Base-by-base conservation (phyloP, 495 filamentous ascomycete genomes). In the Penicillium desertorum region DNA sequence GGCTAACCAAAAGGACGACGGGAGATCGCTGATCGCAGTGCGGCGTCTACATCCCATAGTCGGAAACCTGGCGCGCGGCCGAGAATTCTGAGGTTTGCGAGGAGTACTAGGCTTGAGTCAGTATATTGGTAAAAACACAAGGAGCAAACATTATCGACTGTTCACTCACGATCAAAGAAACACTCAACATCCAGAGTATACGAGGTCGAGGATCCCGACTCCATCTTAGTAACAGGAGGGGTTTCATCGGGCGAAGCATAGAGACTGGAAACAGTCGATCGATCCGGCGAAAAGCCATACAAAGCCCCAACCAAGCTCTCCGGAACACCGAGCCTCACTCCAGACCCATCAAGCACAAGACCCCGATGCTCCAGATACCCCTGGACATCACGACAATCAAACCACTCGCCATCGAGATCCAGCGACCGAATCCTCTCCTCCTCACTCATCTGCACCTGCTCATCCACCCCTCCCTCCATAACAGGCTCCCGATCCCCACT, bases 31-130 rank as follows among this genome's bases (percentile, higher is more conserved):
- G 57, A 22, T 43, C 64, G 59, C 6, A 71, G 45, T 11, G 68
- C 68, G 19, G 57, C 54, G 14, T 71, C 68, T 1, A 71, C 68
- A 52, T 71, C 65, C 34, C 51, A 59, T 0, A 57, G 17, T 16
- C 63, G 59, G 52, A 68, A 71, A 0, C 68, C 68, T 27, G 68
- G 68, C 14, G 68, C 68, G 37, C 68, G 65, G 22, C 68, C 68
- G 3, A 71, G 58, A 5, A 69, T 56, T 44, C 65, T 50, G 39
- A 64, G 22, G 30, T 69, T 67, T 54, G 54, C 45, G 0, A 71
- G 46, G 4, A 71, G 59, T 5, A 60, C 68, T 71, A 27, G 16
- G 2, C 7, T 7, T 10, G 29, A 29, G 37, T 61, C 29, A 65
- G 58, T 36, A 22, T 45, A 27, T 22, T 17, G 44, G 29, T 2